Percentiles rank a stretch among this genome's conserved stretches.
These are phyloP conservation scores for Metschnikowia drakensbergensis DNA, from an alignment of 805 yeast species.

Conservation along the genomic window DNA sequence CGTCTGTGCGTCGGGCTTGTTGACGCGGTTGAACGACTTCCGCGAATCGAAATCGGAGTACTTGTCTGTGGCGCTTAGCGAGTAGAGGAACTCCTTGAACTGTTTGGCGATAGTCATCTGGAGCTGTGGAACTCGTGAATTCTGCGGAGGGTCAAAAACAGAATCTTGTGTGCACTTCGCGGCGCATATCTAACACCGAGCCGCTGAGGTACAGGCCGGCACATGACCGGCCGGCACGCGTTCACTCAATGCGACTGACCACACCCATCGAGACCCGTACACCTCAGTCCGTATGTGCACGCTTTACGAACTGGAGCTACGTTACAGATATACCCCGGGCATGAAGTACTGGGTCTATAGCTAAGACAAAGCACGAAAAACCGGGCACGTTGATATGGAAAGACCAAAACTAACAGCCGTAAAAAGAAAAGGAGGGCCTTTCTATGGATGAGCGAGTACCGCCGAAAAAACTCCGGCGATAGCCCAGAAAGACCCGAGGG, in stretches of 20 bases:
- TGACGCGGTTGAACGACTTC: slow-evolving; percentile 41
- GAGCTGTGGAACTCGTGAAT: background rate
- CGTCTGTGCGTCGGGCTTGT: slow-evolving; percentile 38
- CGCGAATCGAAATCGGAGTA: slow-evolving; percentile 62
- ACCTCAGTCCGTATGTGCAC: too few relatives aligned
- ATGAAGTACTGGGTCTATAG: slow-evolving; percentile 45
- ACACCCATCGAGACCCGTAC: too few relatives aligned
- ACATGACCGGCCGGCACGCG: too few relatives aligned
- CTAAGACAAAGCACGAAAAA: slow-evolving; percentile 42
- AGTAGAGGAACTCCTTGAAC: slow-evolving; percentile 57
- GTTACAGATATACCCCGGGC: slow-evolving; percentile 41
- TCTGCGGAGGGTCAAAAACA: too few relatives aligned
- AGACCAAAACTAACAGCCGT: slow-evolving; percentile 28
- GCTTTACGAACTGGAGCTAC: background rate
- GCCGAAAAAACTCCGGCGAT: slow-evolving; percentile 19
- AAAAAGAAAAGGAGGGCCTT: slow-evolving; percentile 25
- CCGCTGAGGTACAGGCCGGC: background rate
- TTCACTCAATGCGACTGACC: too few relatives aligned
- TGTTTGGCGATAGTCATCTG: slow-evolving; percentile 32
- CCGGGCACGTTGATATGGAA: slow-evolving; percentile 42
- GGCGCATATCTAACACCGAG: background rate
- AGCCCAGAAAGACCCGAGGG: slow-evolving; percentile 12
- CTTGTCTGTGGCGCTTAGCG: slow-evolving; percentile 63
- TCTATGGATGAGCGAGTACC: slow-evolving; percentile 8
- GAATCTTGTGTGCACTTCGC: background rate